Conservation (phyloP, 129 eudicot genomes). For the Smallanthus sonchifolius region DNA sequence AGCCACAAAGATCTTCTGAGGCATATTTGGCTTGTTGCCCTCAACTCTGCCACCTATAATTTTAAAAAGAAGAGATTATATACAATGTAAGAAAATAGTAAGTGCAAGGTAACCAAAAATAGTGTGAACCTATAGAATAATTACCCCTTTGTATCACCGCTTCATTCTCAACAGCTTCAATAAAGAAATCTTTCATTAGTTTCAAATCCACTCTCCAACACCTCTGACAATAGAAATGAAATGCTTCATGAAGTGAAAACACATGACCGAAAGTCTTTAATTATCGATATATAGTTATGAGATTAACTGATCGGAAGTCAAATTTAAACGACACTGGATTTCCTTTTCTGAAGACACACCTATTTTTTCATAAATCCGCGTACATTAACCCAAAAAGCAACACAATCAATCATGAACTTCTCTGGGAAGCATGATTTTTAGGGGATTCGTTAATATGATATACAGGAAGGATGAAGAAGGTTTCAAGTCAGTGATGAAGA, state of each 20-base stretch:
- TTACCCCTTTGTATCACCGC: slow-evolving; percentile 49
- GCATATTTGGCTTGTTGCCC: slow-evolving; percentile 58
- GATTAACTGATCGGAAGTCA: too few relatives aligned
- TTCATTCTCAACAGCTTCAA: slow-evolving; percentile 47
- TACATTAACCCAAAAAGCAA: too few relatives aligned
- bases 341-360: too few relatives aligned
- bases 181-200: slow-evolving; percentile 72
- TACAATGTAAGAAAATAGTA: background rate
- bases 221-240: slow-evolving; percentile 67
- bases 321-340: too few relatives aligned
- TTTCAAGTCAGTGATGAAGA: too few relatives aligned
- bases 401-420: too few relatives aligned
- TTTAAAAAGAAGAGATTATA: background rate
- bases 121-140: background rate
- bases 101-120: slow-evolving; percentile 15
- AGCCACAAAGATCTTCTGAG: slow-evolving; percentile 87
- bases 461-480: too few relatives aligned
- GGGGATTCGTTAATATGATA: too few relatives aligned
- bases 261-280: background rate
- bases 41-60: slow-evolving; percentile 46
- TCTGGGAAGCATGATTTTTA: too few relatives aligned
- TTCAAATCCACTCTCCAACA: slow-evolving; percentile 83
- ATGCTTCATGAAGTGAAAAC: background rate
- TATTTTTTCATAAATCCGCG: too few relatives aligned
- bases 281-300: background rate